Evolutionary conservation across 257 asterid genomes (phyloP), one percentile per base, ranked within the genome.

Genomic region (Penstemon barbatus): DNA sequence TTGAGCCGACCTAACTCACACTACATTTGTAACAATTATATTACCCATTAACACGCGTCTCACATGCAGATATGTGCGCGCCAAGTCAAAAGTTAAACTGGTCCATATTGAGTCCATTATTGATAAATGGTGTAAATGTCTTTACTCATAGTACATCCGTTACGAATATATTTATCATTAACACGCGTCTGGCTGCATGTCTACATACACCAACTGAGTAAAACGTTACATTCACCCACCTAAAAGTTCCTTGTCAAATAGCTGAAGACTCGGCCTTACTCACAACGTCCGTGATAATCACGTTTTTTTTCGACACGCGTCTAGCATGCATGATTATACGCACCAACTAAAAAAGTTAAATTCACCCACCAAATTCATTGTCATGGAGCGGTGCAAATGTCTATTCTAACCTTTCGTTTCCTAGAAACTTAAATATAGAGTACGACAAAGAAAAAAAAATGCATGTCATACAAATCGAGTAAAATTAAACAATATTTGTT

Each of bases 141-240:
- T 0, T 36, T 49, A 49, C 15, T 10, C 18, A 10, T 9, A 49
- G 6, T 15, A 49, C 54, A 10, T 9, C 54, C 54, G 54, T 49
- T 49, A 49, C 54, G 4, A 10, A 3, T 10, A 9, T 49, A 49
- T 49, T 8, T 11, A 4, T 11, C 18, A 13, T 44, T 43, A 18
- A 18, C 42, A 43, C 50, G 42, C 66, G 54, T 61, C 41, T 61
- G 19, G 8, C 64, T 57, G 45, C 54, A 49, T 25, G 33, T 25
- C 11, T 19, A 18, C 49, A 18, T 2, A 5, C 7, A 62, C 55
- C 52, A 42, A 61, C 4, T 0, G 5, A 45, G 41, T 45, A 1
- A 45, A 39, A 8, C 11, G 8, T 38, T 55, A 38, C 38, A 59
- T 64, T 25, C 33, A 25, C 33, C 33, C 33, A 25, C 33, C 33